Evolutionary conservation across 352 stramenopile species (phyloP), one percentile per base, ranked within the genome.

Genomic region (Paralagenidium karlingii): DNA sequence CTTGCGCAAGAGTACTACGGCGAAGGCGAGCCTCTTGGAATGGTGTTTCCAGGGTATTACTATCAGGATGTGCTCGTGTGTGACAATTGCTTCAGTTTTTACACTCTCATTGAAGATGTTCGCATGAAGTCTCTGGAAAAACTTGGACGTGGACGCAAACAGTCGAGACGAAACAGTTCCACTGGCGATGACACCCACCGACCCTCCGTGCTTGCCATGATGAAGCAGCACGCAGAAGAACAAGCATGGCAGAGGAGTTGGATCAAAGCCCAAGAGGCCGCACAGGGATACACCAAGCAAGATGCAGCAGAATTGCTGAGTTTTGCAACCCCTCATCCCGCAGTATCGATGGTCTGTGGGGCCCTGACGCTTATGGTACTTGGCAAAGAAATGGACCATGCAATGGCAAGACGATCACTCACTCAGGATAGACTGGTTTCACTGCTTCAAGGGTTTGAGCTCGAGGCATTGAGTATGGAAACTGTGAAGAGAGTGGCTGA

Each of bases 1-100:
- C 49, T 90, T 7, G 68, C 68, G 0, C 67, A 87, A 29, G 61
- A 61, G 11, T 85, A 81, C 38, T 84, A 83, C 31, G 77, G 69
- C 34, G 70, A 87, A 24, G 68, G 71, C 16, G 74, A 90, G 30
- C 67, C 71, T 0, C 61, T 90, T 1, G 77, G 74, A 5, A 43
- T 71, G 37, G 79, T 63, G 0, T 90, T 88, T 42, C 77, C 77
- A 6, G 75, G 77, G 0, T 86, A 88, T 33, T 90, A 85, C 40
- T 90, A 90, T 41, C 71, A 85, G 45, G 57, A 88, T 13, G 66
- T 84, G 9, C 68, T 79, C 18, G 71, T 91, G 2, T 91, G 77
- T 28, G 42, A 29, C 13, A 79, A 86, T 40, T 91, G 77, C 54
- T 91, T 82, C 41, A 59, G 61, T 26, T 64, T 91, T 31, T 91